phyloP scores from a whole-genome alignment of 78 protist species.

The Dictyostelium discoideum region DNA sequence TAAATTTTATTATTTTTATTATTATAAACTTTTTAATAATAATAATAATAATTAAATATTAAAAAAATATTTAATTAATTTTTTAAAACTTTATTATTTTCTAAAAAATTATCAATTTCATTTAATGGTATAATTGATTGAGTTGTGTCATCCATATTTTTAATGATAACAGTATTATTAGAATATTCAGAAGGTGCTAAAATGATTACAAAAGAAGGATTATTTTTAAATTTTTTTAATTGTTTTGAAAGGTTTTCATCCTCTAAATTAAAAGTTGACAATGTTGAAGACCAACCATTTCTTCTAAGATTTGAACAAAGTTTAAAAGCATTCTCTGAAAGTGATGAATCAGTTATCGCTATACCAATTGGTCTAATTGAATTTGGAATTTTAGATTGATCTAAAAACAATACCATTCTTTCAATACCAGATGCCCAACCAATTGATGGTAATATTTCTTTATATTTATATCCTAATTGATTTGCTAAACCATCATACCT shows the following conservation, averaged over 20 bases:
- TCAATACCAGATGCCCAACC: slow-evolving; percentile 78
- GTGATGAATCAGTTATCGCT: neutral
- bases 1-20: too few species aligned
- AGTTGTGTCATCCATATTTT: neutral
- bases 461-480: neutral
- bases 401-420: slow-evolving; percentile 5
- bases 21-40: neutral
- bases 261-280: neutral
- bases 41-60: neutral
- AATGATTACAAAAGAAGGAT: slow-evolving; percentile 13
- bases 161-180: neutral
- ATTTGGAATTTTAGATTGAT: neutral
- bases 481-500: slow-evolving; percentile 66
- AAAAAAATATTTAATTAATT: neutral
- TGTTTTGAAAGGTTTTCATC: slow-evolving; percentile 19
- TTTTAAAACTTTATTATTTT: neutral
- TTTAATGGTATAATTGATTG: neutral
- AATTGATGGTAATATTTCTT: slow-evolving; percentile 38
- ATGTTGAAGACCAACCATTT: neutral
- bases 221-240: slow-evolving; percentile 9
- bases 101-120: neutral
- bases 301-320: slow-evolving; percentile 16
- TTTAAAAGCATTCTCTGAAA: neutral
- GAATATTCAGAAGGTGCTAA: slow-evolving; percentile 16
- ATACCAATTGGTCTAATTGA: neutral